These are phyloP conservation scores for Nemania sp. DNA, from an alignment of 2,329 filamentous ascomycete species.

Conservation along the genomic window DNA sequence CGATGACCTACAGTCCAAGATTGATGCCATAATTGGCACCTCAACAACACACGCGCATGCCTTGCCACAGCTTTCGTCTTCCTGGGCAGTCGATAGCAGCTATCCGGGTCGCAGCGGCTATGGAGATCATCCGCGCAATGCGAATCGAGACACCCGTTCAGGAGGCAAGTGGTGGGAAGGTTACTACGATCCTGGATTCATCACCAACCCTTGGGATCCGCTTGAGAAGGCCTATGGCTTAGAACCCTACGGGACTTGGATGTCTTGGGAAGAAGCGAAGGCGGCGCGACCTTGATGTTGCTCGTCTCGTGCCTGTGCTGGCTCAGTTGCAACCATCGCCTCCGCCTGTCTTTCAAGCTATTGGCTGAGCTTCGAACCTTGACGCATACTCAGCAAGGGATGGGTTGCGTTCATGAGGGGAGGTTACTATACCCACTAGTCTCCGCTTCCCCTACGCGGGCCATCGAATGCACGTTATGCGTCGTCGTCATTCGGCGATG, in stretches of 20 bases:
- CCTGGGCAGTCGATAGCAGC: slow-evolving; percentile 4
- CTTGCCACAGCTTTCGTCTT: slow-evolving; percentile 7
- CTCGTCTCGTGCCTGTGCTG: not conserved
- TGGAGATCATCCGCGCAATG: slow-evolving; percentile 26
- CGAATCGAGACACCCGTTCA: slow-evolving; percentile 42
- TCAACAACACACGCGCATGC: slow-evolving; percentile 8
- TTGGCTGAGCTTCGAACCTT: slow-evolving; percentile 1
- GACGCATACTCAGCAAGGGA: not conserved
- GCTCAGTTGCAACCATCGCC: not conserved
- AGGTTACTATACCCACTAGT: slow-evolving; percentile 3
- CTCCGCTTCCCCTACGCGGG: slow-evolving; percentile 1
- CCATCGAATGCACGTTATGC: not conserved
- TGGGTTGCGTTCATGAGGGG: slow-evolving; percentile 7
- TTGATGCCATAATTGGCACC: slow-evolving; percentile 36
- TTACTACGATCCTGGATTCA: slow-evolving; percentile 71
- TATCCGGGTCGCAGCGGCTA: slow-evolving; percentile 21
- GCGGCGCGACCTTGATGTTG: slow-evolving; percentile 15
- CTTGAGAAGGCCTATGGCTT: slow-evolving; percentile 56
- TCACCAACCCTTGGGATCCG: slow-evolving; percentile 73
- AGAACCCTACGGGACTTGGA: slow-evolving; percentile 51
- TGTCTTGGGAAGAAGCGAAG: slow-evolving; percentile 42
- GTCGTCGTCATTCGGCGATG: too few relatives aligned
- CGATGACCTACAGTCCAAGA: slow-evolving; percentile 34
- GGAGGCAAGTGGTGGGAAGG: slow-evolving; percentile 63
- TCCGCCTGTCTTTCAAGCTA: not conserved